A percentile compares a stretch with the other conserved stretches of the same genome.
Conservation (phyloP, 148 eudicot genomes). For the Cornus kousa region DNA sequence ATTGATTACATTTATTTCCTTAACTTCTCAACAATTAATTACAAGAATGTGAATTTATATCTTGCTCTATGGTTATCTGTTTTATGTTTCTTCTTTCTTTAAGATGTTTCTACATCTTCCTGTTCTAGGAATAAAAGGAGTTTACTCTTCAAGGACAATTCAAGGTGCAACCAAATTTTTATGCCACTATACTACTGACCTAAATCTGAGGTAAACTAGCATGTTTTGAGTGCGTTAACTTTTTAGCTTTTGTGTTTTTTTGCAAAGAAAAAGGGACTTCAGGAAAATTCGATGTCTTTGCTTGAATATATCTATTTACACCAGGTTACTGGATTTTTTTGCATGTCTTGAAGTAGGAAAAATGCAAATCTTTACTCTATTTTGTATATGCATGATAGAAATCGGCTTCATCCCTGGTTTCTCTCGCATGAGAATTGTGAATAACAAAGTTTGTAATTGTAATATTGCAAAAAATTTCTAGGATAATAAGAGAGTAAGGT, state of each 20-base stretch:
- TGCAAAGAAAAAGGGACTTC: not conserved
- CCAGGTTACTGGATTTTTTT: not conserved
- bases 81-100: not conserved
- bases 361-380: not conserved
- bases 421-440: not conserved
- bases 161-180: slow-evolving; percentile 68
- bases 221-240: not conserved
- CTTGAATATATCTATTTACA: not conserved
- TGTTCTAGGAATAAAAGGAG: slow-evolving; percentile 69
- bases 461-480: too few species aligned
- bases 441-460: not conserved
- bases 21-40: not conserved
- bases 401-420: not conserved
- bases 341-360: not conserved
- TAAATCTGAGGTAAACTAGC: slow-evolving; percentile 44
- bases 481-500: too few species aligned
- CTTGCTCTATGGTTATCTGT: not conserved
- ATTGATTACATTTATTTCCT: not conserved
- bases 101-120: not conserved
- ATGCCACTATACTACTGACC: slow-evolving; percentile 43
- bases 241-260: not conserved
- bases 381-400: slow-evolving; percentile 3
- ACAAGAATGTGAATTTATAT: not conserved
- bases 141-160: slow-evolving; percentile 74
- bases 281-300: not conserved